These are phyloP conservation scores for Penicillium sp. DNA, from an alignment of 2,329 filamentous ascomycete genomes.

Conservation along the genomic window DNA sequence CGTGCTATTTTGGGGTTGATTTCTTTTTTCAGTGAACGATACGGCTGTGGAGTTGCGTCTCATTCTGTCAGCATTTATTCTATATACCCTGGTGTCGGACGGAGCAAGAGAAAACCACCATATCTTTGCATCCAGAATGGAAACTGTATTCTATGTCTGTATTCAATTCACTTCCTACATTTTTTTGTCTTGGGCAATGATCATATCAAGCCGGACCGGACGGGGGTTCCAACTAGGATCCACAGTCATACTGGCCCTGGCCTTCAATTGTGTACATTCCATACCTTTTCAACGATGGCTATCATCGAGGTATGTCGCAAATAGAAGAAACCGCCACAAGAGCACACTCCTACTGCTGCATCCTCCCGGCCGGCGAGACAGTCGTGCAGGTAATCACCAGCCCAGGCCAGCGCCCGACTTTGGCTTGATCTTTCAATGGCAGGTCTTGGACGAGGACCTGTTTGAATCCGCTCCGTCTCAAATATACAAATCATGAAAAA, in stretches of 20 bases:
- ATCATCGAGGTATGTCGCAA: too few species aligned
- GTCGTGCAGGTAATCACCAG: too few species aligned
- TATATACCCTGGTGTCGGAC: slow-evolving; percentile 24
- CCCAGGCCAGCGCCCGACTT: too few species aligned
- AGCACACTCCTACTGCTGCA: too few species aligned
- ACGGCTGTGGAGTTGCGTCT: slow-evolving; percentile 6
- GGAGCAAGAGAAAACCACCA: slow-evolving; percentile 18
- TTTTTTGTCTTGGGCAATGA: neutral
- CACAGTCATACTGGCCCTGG: neutral
- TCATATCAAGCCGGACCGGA: neutral
- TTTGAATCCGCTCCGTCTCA: too few species aligned
- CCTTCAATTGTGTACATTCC: too few species aligned
- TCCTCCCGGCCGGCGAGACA: too few species aligned
- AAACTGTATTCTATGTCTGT: slow-evolving; percentile 18
- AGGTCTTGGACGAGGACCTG: too few species aligned
- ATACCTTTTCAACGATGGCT: too few species aligned
- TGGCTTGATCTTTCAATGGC: too few species aligned
- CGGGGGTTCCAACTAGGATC: neutral
- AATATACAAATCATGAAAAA: too few species aligned
- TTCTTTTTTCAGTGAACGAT: slow-evolving; percentile 3
- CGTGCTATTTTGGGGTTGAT: neutral
- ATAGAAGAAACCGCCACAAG: too few species aligned
- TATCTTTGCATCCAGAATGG: slow-evolving; percentile 19
- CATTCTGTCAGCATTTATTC: slow-evolving; percentile 11
- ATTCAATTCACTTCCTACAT: neutral